A percentile compares a stretch with the other conserved stretches of the same genome.
phyloP scores from a whole-genome alignment of 352 stramenopile species.

The Phytophthora boehmeriae region DNA sequence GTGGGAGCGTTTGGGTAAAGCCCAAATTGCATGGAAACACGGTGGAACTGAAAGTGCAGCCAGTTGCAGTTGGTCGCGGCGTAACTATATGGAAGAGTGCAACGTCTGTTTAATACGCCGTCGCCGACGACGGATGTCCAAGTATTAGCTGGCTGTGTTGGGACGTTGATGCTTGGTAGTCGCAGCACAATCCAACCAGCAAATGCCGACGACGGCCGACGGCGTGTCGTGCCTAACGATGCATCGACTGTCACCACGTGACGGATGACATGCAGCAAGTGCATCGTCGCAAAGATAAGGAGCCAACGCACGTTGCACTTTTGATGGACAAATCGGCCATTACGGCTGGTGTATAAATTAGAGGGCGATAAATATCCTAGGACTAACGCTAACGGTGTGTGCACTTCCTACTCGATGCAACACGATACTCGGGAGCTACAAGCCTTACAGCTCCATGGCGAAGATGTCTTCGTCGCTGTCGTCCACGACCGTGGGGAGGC shows the following conservation, averaged over 20 bases:
- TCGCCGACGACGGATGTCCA: too few species aligned
- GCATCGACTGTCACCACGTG: conserved; percentile 2
- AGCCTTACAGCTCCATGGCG: conserved; percentile 66
- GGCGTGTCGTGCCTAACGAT: not conserved
- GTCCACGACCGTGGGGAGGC: conserved; percentile 18
- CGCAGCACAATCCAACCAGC: not conserved
- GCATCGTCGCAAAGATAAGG: conserved; percentile 29
- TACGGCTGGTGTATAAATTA: conserved; percentile 29
- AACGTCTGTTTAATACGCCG: too few species aligned
- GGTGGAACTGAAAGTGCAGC: not conserved
- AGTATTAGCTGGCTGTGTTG: too few species aligned
- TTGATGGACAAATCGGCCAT: conserved; percentile 9
- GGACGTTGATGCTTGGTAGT: not conserved
- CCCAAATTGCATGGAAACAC: not conserved
- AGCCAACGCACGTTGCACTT: conserved; percentile 2
- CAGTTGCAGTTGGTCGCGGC: not conserved
- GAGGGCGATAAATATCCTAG: conserved; percentile 44
- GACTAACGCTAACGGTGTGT: conserved; percentile 12
- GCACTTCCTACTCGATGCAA: conserved; percentile 13
- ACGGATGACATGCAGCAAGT: conserved; percentile 7
- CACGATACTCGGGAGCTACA: not conserved
- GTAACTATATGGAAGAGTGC: too few species aligned
- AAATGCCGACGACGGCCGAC: conserved; percentile 1
- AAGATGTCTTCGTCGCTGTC: conserved; percentile 68
- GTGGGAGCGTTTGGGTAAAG: not conserved